Base-by-base conservation (phyloP, 2,329 filamentous ascomycete genomes). In the Remersonia thermophila region DNA sequence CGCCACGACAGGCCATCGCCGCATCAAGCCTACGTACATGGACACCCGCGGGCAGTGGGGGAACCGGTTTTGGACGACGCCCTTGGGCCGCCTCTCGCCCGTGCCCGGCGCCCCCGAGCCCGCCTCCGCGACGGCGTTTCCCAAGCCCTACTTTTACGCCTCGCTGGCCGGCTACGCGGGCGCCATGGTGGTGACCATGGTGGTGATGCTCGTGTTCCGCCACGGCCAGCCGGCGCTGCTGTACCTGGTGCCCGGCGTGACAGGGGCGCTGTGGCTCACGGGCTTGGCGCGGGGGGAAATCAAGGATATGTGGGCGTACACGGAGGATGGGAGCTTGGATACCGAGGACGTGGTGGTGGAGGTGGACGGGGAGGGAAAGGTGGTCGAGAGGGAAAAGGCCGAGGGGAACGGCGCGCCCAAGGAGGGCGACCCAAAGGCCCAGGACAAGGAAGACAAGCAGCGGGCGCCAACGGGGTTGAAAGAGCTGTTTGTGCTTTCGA, bases 171-270 rank as follows among this genome's bases (percentile, higher is more conserved):
- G 87, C 0, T 98, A 96, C 56, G 51, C 82, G 0, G 32, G 78
- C 3, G 87, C 85, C 1, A 83, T 96, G 76, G 43, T 85, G 2
- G 64, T 68, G 2, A 95, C 89, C 0, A 59, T 95, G 13, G 62
- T 69, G 0, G 81, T 86, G 49, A 80, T 96, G 60, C 67, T 86
- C 33, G 61, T 84, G 8, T 91, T 77, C 51, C 70, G 80, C 32
- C 84, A 84, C 43, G 84, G 83, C 3, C 89, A 98, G 54, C 89
- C 89, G 0, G 89, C 91, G 7, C 67, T 98, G 23, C 63, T 98
- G 11, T 96, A 96, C 54, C 73, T 98, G 6, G 91, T 96, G 0
- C 89, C 89, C 0, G 80, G 83, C 1, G 84, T 96, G 0, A 61
- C 95, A 4, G 66, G 71, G 2, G 71, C 79, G 1, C 54, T 91